Percentiles rank a stretch among this genome's conserved stretches.
phyloP scores from a whole-genome alignment of 2,329 filamentous ascomycete species.

The Fusarium torulosum region DNA sequence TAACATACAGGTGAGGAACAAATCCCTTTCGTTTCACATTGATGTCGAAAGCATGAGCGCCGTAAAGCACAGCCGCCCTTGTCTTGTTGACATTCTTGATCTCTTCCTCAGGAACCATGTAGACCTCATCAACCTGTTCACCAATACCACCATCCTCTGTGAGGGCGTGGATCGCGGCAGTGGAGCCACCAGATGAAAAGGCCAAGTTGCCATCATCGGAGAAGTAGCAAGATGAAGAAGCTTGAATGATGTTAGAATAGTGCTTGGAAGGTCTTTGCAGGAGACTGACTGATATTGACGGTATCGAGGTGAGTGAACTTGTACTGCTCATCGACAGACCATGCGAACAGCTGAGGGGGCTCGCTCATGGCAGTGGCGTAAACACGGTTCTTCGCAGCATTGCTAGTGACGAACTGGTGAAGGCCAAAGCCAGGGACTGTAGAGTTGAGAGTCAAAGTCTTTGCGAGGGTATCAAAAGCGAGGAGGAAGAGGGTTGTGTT shows the following conservation, averaged over 20 bases:
- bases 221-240: conserved; percentile 12
- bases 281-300: conserved; percentile 4
- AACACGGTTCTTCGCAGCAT: not conserved
- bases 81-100: conserved; percentile 9
- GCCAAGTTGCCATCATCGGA: conserved; percentile 6
- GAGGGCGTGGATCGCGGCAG: conserved; percentile 4
- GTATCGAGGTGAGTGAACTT: conserved; percentile 7
- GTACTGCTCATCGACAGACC: conserved; percentile 11
- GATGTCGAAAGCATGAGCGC: conserved; percentile 10
- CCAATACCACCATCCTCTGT: not conserved
- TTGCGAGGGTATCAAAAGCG: conserved; percentile 7
- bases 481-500: conserved; percentile 11
- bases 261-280: accelerated
- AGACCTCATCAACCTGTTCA: not conserved
- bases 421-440: conserved; percentile 6
- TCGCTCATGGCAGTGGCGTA: conserved; percentile 9
- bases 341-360: conserved; percentile 11
- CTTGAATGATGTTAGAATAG: not conserved
- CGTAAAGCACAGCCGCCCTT: conserved; percentile 9
- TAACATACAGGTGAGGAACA: conserved; percentile 2
- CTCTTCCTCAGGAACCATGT: conserved; percentile 7
- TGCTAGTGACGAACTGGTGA: conserved; percentile 10
- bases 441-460: conserved; percentile 3
- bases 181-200: conserved; percentile 11
- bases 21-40: conserved; percentile 13